Conservation (phyloP, 495 filamentous ascomycete genomes). For the Penicillium ochrochloron region DNA sequence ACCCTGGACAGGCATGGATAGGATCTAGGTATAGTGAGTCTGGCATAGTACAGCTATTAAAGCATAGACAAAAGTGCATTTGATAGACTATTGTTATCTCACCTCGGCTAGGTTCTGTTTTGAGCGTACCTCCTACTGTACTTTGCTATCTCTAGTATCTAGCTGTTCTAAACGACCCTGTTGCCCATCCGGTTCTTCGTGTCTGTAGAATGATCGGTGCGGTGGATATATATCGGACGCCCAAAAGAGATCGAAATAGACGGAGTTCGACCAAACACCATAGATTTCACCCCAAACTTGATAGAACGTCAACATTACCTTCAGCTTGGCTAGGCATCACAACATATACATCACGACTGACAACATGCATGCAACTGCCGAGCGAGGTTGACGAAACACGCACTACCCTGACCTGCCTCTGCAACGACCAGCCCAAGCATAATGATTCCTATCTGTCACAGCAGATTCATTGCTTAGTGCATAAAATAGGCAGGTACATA, state of each 20-base stretch:
- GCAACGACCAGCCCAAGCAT: slow-evolving; percentile 1
- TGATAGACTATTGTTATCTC: not conserved
- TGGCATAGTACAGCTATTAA: not conserved
- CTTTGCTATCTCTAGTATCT: too few species aligned
- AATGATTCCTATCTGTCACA: not conserved
- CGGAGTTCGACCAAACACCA: too few species aligned
- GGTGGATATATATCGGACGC: too few species aligned
- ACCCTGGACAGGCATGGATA: slow-evolving; percentile 3
- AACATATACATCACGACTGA: slow-evolving; percentile 6
- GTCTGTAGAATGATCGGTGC: too few species aligned
- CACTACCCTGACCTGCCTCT: slow-evolving; percentile 4
- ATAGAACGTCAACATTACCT: not conserved
- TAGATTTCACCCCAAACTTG: not conserved
- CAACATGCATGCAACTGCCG: slow-evolving; percentile 7
- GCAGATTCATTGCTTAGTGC: not conserved
- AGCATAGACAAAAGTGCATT: not conserved
- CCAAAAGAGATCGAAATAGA: too few species aligned
- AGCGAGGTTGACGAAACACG: not conserved
- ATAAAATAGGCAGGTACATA: not conserved
- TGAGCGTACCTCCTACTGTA: not conserved
- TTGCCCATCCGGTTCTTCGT: too few species aligned
- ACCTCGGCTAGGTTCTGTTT: not conserved
- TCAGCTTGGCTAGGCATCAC: slow-evolving; percentile 3
- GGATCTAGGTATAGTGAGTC: not conserved
- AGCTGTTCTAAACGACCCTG: too few species aligned